Conservation (phyloP, 2,329 filamentous ascomycete genomes). For the Pezicula carpinea region DNA sequence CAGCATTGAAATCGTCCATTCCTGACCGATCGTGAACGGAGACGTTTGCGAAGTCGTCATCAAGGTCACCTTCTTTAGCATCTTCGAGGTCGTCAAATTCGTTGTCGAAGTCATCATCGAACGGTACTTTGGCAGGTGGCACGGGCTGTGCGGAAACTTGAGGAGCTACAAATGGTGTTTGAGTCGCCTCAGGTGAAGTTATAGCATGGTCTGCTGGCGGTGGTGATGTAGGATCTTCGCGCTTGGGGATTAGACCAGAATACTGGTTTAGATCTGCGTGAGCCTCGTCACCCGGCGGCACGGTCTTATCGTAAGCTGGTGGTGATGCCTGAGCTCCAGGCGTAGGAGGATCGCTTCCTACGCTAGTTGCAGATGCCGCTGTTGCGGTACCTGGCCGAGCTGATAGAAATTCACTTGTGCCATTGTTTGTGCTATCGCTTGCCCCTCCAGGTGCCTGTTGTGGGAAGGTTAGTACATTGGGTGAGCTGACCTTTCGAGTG, state of each 20-base stretch:
- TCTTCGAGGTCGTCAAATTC: constrained; percentile 82
- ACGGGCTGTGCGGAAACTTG: constrained; percentile 25
- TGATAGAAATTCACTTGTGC: constrained; percentile 25
- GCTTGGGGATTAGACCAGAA: constrained; percentile 48
- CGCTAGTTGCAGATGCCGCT: constrained; percentile 16
- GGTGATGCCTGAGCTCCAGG: constrained; percentile 54
- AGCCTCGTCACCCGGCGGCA: constrained; percentile 35
- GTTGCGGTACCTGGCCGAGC: constrained; percentile 25
- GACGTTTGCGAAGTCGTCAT: constrained; percentile 75
- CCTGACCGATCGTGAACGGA: constrained; percentile 56
- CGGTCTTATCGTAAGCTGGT: constrained; percentile 46
- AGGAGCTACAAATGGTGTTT: constrained; percentile 19
- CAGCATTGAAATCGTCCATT: constrained; percentile 74
- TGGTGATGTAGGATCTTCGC: constrained; percentile 42
- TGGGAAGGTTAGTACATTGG: constrained; percentile 14
- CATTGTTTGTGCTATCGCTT: constrained; percentile 24
- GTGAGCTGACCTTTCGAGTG: constrained; percentile 20
- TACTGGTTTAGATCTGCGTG: constrained; percentile 46
- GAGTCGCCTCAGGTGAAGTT: constrained; percentile 21
- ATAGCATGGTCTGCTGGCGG: constrained; percentile 20
- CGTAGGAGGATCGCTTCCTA: constrained; percentile 39
- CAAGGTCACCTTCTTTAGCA: constrained; percentile 73
- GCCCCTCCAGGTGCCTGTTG: constrained; percentile 19
- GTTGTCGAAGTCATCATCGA: constrained; percentile 73
- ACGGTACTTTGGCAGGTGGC: constrained; percentile 45